Evolutionary conservation across 2,329 filamentous ascomycete genomes (phyloP), one percentile per base, ranked within the genome.

Genomic region (Cercospora sp.): DNA sequence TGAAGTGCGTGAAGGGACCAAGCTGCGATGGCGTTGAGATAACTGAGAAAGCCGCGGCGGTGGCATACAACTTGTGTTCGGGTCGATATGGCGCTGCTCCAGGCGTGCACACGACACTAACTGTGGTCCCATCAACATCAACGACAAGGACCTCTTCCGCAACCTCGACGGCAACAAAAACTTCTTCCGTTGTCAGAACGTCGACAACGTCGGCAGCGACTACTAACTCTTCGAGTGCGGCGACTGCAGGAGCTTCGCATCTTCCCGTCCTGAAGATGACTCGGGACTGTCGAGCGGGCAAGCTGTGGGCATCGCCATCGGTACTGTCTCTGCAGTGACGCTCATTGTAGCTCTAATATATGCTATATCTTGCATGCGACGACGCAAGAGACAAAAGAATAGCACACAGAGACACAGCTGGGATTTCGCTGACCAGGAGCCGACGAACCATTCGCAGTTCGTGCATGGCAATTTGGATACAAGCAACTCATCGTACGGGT

Each of bases 251-350:
- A 32, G 21, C 63, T 16, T 26, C 24, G 63, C 60, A 7, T 68
- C 72, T n/a, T 70, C 32, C 55, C 30, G 28, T 58, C 55, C 55
- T 18, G 28, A 58, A 34, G 16, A 58, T 58, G 26, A 9, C 18
- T 24, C 71, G 8, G 68, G 63, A 45, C 69, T 79, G 43, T 75
- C 74, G 3, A 77, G 69, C 63, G 75, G 68, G 5, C 74, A 79
- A 73, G 75, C 77, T 10, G 74, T 77, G 13, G 78, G 77, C 3
- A 67, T 79, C 26, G 75, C 76, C 6, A 68, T 80, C 8, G 78
- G 69, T 28, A 74, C 75, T 16, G 71, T 79, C 32, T 75, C 73
- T 13, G 74, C 66, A 12, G 63, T 78, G 13, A 71, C 71, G 13
- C 34, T 76, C 8, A 65, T 70, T 2, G 68, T 77, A 12, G 71